These are phyloP conservation scores for Sparassis latifolia DNA, from an alignment of 1,284 basidiomycete genomes.

Conservation along the genomic window DNA sequence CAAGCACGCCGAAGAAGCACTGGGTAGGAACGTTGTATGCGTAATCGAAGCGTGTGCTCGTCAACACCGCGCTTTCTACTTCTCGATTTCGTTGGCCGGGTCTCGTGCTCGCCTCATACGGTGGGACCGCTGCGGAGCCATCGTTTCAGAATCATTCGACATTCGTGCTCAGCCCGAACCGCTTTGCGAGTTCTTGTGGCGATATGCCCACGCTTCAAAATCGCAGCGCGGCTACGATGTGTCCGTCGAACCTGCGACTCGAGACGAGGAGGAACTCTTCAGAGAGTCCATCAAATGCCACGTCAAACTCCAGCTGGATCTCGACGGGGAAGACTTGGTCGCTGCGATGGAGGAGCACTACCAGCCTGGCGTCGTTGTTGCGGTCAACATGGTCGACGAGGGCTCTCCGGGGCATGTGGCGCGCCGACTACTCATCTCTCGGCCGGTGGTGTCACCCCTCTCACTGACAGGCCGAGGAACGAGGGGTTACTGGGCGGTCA, in stretches of 20 bases:
- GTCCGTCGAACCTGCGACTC: background rate
- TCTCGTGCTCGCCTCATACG: conserved; percentile 3
- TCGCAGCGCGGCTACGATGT: conserved; percentile 7
- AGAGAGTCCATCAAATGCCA: background rate
- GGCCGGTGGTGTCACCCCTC: conserved; percentile 2
- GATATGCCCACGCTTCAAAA: background rate
- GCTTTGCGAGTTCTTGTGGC: conserved; percentile 2
- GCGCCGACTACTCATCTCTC: conserved; percentile 4
- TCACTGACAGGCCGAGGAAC: conserved; percentile 5
- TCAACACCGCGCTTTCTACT: conserved; percentile 8
- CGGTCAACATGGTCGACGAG: background rate
- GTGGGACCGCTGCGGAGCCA: conserved; percentile 8
- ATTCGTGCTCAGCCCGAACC: conserved; percentile 4
- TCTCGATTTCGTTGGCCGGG: conserved; percentile 5
- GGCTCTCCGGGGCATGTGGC: background rate
- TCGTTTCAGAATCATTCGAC: conserved; percentile 7
- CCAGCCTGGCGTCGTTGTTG: background rate
- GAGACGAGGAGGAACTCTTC: conserved; percentile 5
- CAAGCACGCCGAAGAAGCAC: background rate
- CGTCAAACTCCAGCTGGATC: conserved; percentile 1
- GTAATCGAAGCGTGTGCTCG: conserved; percentile 2
- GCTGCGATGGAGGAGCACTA: background rate
- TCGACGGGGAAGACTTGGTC: background rate
- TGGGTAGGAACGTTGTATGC: conserved; percentile 9
- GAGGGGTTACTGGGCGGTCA: conserved; percentile 11